Percentiles rank a stretch among this genome's conserved stretches.
phyloP scores from a whole-genome alignment of 176 grass and related monocot genomes.

The Puccinellia tenuiflora region DNA sequence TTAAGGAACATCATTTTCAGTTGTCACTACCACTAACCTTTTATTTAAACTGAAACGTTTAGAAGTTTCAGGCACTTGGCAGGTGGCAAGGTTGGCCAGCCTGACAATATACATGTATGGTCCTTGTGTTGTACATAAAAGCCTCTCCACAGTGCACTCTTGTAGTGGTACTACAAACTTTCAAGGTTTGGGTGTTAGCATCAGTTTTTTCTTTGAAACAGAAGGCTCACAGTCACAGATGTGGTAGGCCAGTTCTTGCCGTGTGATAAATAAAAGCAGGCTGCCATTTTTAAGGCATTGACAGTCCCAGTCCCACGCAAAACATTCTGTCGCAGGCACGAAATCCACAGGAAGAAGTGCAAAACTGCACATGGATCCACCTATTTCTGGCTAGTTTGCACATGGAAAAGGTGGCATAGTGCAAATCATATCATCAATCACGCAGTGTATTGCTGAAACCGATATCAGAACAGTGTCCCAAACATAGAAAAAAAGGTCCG shows the following conservation, averaged over 20 bases:
- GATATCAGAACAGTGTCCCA: neutral
- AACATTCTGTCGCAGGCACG: conserved; percentile 1
- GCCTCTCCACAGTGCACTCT: conserved; percentile 8
- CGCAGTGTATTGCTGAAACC: neutral
- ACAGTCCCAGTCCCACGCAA: conserved; percentile 15
- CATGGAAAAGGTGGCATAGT: neutral
- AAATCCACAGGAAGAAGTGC: neutral
- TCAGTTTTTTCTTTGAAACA: conserved; percentile 16
- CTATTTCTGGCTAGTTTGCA: neutral
- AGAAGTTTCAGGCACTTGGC: neutral
- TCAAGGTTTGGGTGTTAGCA: conserved; percentile 9
- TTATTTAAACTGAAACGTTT: neutral
- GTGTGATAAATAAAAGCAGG: neutral
- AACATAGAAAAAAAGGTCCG: neutral
- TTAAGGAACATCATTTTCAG: neutral
- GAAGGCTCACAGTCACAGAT: neutral
- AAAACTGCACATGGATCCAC: neutral
- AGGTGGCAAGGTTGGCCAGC: neutral
- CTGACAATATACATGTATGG: neutral
- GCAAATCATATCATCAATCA: neutral
- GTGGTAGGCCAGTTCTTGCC: conserved; percentile 35
- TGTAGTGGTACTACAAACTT: conserved; percentile 17
- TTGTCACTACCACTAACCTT: neutral
- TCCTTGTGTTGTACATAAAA: neutral
- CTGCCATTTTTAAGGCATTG: conserved; percentile 9